phyloP scores from a whole-genome alignment of 208 protist species.

The Trypanosoma melophagium region DNA sequence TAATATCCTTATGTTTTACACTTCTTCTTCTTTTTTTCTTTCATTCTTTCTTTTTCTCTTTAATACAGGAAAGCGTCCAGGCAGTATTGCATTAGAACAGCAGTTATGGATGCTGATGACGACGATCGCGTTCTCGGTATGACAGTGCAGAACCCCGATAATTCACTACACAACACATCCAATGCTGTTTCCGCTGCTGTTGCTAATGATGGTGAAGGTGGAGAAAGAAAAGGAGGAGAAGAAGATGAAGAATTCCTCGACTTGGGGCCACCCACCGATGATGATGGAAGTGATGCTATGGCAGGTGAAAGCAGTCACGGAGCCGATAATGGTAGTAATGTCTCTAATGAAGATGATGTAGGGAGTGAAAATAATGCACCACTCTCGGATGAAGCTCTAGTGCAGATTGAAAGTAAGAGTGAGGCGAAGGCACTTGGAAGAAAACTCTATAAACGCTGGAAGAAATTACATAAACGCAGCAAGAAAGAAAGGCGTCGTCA shows the following conservation, averaged over 20 bases:
- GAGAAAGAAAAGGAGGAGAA: slow-evolving; percentile 6
- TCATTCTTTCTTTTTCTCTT: slow-evolving; percentile 5
- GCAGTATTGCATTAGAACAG: neutral
- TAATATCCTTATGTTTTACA: neutral
- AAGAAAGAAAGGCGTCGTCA: slow-evolving; percentile 26
- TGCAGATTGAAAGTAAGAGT: slow-evolving; percentile 46
- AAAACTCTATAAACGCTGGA: slow-evolving; percentile 74
- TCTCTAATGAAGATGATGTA: neutral
- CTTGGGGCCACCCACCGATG: slow-evolving; percentile 6
- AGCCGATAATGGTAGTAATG: neutral
- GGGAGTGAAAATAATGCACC: neutral
- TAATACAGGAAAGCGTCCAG: slow-evolving; percentile 7
- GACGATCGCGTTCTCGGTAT: slow-evolving; percentile 21
- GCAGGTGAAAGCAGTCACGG: neutral
- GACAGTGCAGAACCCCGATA: neutral
- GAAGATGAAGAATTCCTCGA: slow-evolving; percentile 14
- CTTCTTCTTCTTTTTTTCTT: slow-evolving; percentile 3
- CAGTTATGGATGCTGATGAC: slow-evolving; percentile 4
- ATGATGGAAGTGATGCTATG: slow-evolving; percentile 6
- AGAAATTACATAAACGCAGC: slow-evolving; percentile 42
- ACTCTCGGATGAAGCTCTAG: slow-evolving; percentile 44
- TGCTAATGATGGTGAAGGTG: neutral
- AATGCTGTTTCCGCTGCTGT: neutral
- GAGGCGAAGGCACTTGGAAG: slow-evolving; percentile 57
- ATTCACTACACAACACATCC: too few relatives aligned